Evolutionary conservation across 495 filamentous ascomycete species (phyloP), one percentile per base, ranked within the genome.

Genomic region (Schizothecium vesticola): DNA sequence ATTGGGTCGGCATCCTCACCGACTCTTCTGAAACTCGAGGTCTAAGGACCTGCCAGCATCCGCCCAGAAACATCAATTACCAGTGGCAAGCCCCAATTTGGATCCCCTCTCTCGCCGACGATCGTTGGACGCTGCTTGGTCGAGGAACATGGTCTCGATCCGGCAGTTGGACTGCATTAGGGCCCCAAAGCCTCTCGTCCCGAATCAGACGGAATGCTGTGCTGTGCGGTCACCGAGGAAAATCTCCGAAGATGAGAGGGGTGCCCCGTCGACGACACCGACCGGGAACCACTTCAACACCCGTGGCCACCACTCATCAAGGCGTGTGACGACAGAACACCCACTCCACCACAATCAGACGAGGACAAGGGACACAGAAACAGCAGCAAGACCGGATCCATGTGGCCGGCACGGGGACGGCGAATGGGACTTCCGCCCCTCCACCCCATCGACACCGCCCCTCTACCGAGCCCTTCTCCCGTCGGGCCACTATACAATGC

Each of bases 61-160:
- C 16, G 67, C 62, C 62, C 67, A 69, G 56, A 65, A 68, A 23
- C 57, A 66, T 9, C 66, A 68, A 58, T 68, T 61, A 62, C n/a
- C 63, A 67, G 8, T 67, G 65, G 65, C 60, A 71, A 51, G 69
- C 65, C 65, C 22, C 64, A 62, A 72, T 67, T 61, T 67, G 29
- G 69, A 12, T 6, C 59, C 21, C 36, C 56, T 55, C 61, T 23
- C 24, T 31, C 28, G 25, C 12, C 11, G 26, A 23, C 33, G 51
- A 58, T 33, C 58, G 66, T 70, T 60, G 64, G 43, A 25, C 29
- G 55, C 16, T 55, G 21, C 21, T 57, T 36, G 21, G 36, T 36
- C 61, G 25, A n/a, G 59, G 21, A 21, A 26, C 23, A 64, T 67
- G 28, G 24, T 24, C 8, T 56, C n/a, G 25, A 33, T 10, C 65